phyloP scores from a whole-genome alignment of 2,329 filamentous ascomycete species.

The Botrytis hyacinthi region DNA sequence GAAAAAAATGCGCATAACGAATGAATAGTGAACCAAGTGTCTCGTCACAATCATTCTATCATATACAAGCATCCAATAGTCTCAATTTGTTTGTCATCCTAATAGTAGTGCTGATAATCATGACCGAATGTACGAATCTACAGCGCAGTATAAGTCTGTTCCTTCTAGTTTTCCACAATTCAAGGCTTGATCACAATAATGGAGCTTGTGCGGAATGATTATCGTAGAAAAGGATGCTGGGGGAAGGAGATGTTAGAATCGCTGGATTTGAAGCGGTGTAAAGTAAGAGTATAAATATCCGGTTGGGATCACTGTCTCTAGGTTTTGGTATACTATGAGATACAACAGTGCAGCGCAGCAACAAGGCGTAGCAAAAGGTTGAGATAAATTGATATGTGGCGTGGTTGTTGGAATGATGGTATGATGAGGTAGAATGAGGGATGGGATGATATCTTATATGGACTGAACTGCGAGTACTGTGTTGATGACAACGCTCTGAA shows the following conservation, averaged over 20 bases:
- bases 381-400: neutral
- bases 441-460: neutral
- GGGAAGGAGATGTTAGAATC: neutral
- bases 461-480: neutral
- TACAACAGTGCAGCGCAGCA: neutral
- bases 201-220: fast-evolving
- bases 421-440: neutral
- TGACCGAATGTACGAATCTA: neutral
- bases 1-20: neutral
- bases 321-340: neutral
- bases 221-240: neutral
- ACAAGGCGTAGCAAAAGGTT: neutral
- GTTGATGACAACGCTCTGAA: neutral
- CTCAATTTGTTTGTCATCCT: neutral
- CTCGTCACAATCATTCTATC: neutral
- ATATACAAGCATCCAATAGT: neutral
- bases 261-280: neutral
- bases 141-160: neutral
- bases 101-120: neutral
- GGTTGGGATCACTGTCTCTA: neutral
- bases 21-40: neutral
- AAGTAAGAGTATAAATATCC: neutral
- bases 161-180: neutral
- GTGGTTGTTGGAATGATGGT: neutral
- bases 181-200: neutral